phyloP scores from a whole-genome alignment of 306 rosid genomes.

The Trifolium fragiferum region DNA sequence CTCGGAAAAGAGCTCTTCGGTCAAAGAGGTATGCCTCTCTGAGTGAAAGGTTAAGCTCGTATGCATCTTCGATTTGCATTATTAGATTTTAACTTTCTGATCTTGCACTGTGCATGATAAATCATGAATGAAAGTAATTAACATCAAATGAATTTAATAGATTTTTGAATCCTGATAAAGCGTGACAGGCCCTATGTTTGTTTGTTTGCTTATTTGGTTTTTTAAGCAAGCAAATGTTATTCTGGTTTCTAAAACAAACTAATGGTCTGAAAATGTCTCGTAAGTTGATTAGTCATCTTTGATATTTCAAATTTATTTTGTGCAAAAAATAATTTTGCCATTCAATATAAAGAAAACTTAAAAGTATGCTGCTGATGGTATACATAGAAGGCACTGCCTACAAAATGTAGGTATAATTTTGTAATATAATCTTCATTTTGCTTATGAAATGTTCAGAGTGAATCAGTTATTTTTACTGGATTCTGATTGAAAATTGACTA shows the following conservation, averaged over 20 bases:
- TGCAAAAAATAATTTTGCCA: neutral
- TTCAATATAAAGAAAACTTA: neutral
- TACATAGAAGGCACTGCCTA: neutral
- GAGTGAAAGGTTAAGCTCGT: neutral
- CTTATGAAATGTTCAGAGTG: neutral
- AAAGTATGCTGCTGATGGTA: neutral
- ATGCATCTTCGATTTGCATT: constrained; percentile 24
- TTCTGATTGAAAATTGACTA: neutral
- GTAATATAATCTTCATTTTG: neutral
- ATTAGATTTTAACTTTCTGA: constrained; percentile 13
- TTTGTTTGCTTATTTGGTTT: constrained; percentile 24
- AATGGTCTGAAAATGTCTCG: neutral
- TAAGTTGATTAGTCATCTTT: neutral
- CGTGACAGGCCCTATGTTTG: neutral
- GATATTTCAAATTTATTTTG: neutral
- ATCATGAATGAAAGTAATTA: constrained; percentile 8
- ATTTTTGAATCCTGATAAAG: neutral
- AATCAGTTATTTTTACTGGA: neutral
- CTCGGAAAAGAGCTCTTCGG: constrained; percentile 44
- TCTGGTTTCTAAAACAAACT: neutral
- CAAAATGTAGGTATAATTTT: neutral
- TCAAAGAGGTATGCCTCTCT: constrained; percentile 54
- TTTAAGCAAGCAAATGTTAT: constrained; percentile 5
- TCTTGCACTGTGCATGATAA: constrained; percentile 28
- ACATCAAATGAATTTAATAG: neutral